Conservation (phyloP, 345 rosid species). For the Syzygium grande region DNA sequence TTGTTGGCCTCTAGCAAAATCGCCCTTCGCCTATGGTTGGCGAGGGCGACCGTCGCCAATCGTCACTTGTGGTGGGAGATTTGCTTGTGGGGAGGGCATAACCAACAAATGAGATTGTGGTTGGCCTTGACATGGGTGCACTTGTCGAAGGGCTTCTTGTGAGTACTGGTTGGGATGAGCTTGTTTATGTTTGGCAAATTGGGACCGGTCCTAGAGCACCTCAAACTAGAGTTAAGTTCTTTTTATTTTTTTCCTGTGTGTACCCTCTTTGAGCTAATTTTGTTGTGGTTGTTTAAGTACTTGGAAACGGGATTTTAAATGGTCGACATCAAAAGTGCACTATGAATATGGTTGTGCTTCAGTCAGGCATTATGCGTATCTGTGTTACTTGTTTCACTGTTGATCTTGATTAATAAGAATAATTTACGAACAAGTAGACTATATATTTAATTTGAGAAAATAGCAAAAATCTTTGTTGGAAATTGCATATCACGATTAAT, state of each 20-base stretch:
- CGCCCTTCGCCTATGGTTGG: too few relatives aligned
- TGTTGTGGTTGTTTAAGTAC: background rate
- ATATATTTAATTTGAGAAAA: background rate
- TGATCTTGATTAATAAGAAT: background rate
- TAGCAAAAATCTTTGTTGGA: background rate
- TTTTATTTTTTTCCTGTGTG: background rate
- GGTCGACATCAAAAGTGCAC: background rate
- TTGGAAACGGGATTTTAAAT: background rate
- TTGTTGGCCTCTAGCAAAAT: too few relatives aligned
- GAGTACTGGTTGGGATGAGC: background rate
- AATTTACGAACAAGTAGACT: background rate
- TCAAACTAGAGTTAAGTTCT: background rate
- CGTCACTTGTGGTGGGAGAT: too few relatives aligned
- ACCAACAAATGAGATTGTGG: too few relatives aligned
- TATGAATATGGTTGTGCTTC: background rate
- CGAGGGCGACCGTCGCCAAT: too few relatives aligned
- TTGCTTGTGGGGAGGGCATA: too few relatives aligned
- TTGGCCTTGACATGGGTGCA: too few relatives aligned
- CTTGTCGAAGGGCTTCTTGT: too few relatives aligned
- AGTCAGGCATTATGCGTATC: background rate
- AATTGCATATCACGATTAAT: background rate
- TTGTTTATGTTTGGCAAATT: too few relatives aligned
- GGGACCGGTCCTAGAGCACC: background rate
- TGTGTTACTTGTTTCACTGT: background rate
- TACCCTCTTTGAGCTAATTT: background rate